A percentile compares a stretch with the other conserved stretches of the same genome.
Conservation (phyloP, 495 filamentous ascomycete species). For the Aspergillus sclerotiicarbonarius region DNA sequence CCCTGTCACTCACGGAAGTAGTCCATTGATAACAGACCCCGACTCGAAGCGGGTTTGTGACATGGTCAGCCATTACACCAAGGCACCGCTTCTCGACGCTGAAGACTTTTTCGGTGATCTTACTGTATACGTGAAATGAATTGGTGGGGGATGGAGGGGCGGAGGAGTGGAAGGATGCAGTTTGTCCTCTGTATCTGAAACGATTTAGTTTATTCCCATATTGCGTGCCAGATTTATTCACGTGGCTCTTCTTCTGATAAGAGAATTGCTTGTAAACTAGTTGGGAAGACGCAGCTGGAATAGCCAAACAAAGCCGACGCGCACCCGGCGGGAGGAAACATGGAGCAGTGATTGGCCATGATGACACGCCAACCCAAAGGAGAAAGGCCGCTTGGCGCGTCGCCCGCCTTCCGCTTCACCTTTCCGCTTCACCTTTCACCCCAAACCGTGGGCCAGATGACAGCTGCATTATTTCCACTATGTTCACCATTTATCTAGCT, state of each 20-base stretch:
- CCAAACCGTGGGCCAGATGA: too few relatives aligned
- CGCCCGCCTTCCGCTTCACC: too few relatives aligned
- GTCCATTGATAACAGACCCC: slow-evolving; percentile 25
- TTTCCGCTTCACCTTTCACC: too few relatives aligned
- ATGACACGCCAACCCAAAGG: neutral
- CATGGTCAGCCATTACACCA: slow-evolving; percentile 23
- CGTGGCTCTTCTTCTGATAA: neutral
- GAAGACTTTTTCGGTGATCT: slow-evolving; percentile 27
- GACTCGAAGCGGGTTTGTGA: slow-evolving; percentile 21
- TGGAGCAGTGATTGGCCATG: neutral
- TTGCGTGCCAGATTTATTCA: neutral
- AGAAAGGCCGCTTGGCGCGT: neutral
- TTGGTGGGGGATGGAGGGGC: too few relatives aligned
- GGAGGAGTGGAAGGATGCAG: too few relatives aligned
- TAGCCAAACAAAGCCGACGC: neutral
- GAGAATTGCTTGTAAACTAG: too few relatives aligned
- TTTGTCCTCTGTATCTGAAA: neutral
- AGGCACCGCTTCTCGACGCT: slow-evolving; percentile 15
- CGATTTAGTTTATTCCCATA: neutral
- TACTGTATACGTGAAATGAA: slow-evolving; percentile 22
- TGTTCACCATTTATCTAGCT: too few relatives aligned
- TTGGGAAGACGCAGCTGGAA: neutral
- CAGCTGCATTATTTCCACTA: too few relatives aligned
- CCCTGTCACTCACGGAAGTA: slow-evolving; percentile 5
- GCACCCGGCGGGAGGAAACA: neutral